These are phyloP conservation scores for Myriangium duriaei DNA, from an alignment of 2,329 filamentous ascomycete species.

Conservation along the genomic window DNA sequence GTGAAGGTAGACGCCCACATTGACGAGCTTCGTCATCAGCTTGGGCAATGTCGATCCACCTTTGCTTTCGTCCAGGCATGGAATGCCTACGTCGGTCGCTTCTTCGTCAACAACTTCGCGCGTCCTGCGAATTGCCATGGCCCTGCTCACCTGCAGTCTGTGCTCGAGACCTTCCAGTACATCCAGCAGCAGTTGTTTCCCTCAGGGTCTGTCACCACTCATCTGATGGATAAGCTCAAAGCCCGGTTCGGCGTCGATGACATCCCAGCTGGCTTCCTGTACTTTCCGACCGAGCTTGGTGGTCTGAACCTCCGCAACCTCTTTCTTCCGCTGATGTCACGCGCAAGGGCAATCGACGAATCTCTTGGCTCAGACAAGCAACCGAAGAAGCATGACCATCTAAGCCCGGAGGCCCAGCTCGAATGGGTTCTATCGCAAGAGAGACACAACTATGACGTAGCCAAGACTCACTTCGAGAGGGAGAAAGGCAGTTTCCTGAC, in stretches of 20 bases:
- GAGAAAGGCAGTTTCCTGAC: conserved; percentile 13
- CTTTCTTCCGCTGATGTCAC: conserved; percentile 36
- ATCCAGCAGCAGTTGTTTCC: conserved; percentile 38
- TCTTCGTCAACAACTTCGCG: conserved; percentile 43
- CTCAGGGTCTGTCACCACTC: conserved; percentile 18
- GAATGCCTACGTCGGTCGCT: conserved; percentile 42
- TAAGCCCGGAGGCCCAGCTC: conserved; percentile 2
- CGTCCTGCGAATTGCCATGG: conserved; percentile 41
- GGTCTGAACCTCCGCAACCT: conserved; percentile 40
- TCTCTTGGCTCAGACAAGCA: conserved; percentile 21
- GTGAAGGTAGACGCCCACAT: conserved; percentile 47
- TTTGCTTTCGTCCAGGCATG: conserved; percentile 46
- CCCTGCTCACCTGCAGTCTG: conserved; percentile 38
- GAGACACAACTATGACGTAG: conserved; percentile 24
- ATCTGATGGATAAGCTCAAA: conserved; percentile 36
- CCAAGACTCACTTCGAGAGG: conserved; percentile 21
- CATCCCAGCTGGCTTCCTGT: conserved; percentile 24
- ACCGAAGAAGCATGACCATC: conserved; percentile 12
- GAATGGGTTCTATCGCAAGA: conserved; percentile 9
- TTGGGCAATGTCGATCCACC: conserved; percentile 42
- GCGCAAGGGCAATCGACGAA: conserved; percentile 28
- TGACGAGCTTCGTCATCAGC: conserved; percentile 45
- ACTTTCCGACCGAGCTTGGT: conserved; percentile 40
- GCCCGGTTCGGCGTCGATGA: conserved; percentile 32
- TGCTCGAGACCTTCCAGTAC: conserved; percentile 38